phyloP scores from a whole-genome alignment of 371 early-diverging fungal species.

The Apophysomyces elegans region DNA sequence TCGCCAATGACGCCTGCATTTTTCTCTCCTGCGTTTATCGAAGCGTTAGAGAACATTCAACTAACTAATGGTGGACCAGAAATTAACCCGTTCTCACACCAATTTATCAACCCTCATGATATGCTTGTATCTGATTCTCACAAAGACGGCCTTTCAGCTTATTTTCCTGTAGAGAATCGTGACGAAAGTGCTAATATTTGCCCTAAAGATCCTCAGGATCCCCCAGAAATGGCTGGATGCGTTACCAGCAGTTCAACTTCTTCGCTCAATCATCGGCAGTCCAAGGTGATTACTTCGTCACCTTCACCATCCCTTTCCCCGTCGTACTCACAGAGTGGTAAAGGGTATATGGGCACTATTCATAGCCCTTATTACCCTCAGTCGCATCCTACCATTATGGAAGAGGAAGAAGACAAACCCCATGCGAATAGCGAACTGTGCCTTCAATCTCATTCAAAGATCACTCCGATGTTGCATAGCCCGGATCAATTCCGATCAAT shows the following conservation, averaged over 20 bases:
- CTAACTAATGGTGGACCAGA: constrained; percentile 4
- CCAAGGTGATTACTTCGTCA: neutral
- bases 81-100: constrained; percentile 4
- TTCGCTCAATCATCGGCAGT: neutral
- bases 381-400: constrained; percentile 2
- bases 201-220: neutral
- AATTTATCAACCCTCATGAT: constrained; percentile 8
- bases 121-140: constrained; percentile 8
- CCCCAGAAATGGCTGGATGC: neutral
- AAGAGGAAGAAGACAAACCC: neutral
- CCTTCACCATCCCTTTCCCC: neutral
- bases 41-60: constrained; percentile 49
- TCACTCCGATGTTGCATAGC: constrained; percentile 4
- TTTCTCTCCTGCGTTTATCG: constrained; percentile 62
- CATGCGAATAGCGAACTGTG: constrained; percentile 3
- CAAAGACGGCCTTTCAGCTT: constrained; percentile 2
- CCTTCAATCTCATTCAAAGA: constrained; percentile 2
- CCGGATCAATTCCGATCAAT: constrained; percentile 14
- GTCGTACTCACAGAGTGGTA: constrained; percentile 3
- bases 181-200: neutral
- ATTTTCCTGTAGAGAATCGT: neutral
- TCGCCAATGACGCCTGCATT: constrained; percentile 56
- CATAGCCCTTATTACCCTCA: constrained; percentile 5
- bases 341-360: neutral
- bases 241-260: neutral